phyloP scores from a whole-genome alignment of 2,329 filamentous ascomycete genomes.

The Stachybotrys echinatus region DNA sequence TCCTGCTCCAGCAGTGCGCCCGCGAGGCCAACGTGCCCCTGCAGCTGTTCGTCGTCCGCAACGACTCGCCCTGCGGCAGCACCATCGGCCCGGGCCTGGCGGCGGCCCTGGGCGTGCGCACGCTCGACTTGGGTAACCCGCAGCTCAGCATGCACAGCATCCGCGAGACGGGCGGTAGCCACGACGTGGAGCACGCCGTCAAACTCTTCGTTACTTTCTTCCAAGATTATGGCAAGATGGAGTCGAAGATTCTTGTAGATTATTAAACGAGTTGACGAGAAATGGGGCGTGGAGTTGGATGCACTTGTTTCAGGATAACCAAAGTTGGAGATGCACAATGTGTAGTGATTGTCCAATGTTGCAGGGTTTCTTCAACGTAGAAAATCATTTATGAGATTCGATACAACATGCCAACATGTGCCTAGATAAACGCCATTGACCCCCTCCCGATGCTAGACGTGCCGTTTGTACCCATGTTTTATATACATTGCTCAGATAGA shows the following conservation, averaged over 20 bases:
- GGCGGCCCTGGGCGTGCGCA: constrained; percentile 79
- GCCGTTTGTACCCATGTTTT: no score
- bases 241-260: constrained; percentile 80
- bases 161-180: constrained; percentile 81
- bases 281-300: neutral
- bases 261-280: constrained; percentile 26
- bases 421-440: no score
- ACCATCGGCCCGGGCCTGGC: constrained; percentile 97
- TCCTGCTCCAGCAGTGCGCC: constrained; percentile 84
- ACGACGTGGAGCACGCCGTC: constrained; percentile 83
- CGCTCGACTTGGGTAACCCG: constrained; percentile 87
- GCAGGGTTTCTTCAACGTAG: no score
- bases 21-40: constrained; percentile 71
- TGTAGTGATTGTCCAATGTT: no score
- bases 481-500: no score
- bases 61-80: constrained; percentile 90
- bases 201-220: constrained; percentile 87
- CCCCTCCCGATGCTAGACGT: no score
- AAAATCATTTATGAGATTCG: no score
- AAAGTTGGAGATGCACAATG: no score
- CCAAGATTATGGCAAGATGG: constrained; percentile 73
- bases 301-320: neutral
- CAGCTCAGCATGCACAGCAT: constrained; percentile 98
- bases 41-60: constrained; percentile 93
- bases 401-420: no score